These are phyloP conservation scores for Prasinococcaceae sp. DNA, from an alignment of 139 green algal species.

Conservation along the genomic window DNA sequence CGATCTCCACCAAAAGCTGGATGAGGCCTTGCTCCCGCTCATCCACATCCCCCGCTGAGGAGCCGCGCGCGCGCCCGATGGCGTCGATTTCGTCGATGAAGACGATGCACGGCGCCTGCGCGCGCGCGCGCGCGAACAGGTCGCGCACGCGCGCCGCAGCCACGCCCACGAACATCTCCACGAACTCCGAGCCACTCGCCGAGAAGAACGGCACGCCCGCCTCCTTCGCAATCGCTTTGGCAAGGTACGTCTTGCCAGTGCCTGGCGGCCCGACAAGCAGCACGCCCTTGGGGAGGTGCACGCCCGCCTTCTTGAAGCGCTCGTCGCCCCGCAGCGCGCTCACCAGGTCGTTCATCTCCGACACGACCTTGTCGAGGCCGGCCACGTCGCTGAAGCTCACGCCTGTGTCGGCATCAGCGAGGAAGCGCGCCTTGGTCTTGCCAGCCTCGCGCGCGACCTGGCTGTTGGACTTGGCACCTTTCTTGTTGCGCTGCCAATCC, in stretches of 20 bases:
- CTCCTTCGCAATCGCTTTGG: slow-evolving; percentile 48
- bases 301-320: slow-evolving; percentile 47
- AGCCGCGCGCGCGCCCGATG: slow-evolving; percentile 41
- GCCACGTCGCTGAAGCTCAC: slow-evolving; percentile 37
- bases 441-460: not conserved
- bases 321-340: slow-evolving; percentile 70
- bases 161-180: slow-evolving; percentile 93
- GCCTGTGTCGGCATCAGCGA: slow-evolving; percentile 13
- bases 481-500: too few species aligned
- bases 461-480: not conserved
- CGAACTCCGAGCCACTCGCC: slow-evolving; percentile 81
- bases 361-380: slow-evolving; percentile 62
- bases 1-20: slow-evolving; percentile 91
- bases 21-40: slow-evolving; percentile 78
- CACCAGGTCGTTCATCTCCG: slow-evolving; percentile 57
- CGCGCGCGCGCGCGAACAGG: slow-evolving; percentile 80
- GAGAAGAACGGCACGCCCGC: slow-evolving; percentile 75
- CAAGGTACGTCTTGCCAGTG: slow-evolving; percentile 66
- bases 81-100: slow-evolving; percentile 98
- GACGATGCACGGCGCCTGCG: slow-evolving; percentile 64
- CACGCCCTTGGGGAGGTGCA: slow-evolving; percentile 77
- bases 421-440: slow-evolving; percentile 4
- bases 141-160: slow-evolving; percentile 81
- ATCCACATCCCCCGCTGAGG: slow-evolving; percentile 33
- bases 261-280: slow-evolving; percentile 76